Conservation (phyloP, 305 asterid species). For the Solanum hybrid region DNA sequence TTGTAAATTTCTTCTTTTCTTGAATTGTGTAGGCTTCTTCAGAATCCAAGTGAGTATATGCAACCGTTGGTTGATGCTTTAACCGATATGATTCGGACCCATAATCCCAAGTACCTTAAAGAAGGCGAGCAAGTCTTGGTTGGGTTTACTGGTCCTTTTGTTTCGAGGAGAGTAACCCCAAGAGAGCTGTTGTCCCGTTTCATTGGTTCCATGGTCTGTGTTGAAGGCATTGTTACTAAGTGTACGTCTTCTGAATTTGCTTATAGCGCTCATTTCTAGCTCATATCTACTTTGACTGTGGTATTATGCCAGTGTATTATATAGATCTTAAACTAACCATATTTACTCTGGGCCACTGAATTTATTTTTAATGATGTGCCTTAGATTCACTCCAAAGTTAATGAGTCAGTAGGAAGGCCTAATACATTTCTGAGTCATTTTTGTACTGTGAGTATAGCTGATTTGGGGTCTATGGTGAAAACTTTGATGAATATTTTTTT, state of each 20-base stretch:
- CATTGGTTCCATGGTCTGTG: constrained; percentile 90
- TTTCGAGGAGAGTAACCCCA: constrained; percentile 89
- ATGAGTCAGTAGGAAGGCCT: background rate
- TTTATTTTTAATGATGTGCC: background rate
- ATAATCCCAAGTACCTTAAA: constrained; percentile 70
- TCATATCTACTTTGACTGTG: background rate
- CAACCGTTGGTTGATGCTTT: constrained; percentile 86
- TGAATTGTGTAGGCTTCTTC: constrained; percentile 57
- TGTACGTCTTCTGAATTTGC: constrained; percentile 26
- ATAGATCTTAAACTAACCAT: background rate
- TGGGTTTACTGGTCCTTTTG: constrained; percentile 94
- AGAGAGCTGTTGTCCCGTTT: constrained; percentile 87
- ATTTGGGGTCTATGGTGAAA: background rate
- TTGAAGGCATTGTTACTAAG: constrained; percentile 88
- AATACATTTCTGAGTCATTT: background rate
- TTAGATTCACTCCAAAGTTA: background rate
- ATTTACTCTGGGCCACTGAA: background rate
- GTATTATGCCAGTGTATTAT: no score
- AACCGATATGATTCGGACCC: constrained; percentile 59
- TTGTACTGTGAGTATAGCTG: background rate
- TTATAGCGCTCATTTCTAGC: background rate
- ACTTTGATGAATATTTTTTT: background rate
- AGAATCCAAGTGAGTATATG: constrained; percentile 85
- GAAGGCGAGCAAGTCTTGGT: constrained; percentile 87
- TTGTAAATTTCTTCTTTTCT: constrained; percentile 1